A percentile compares a stretch with the other conserved stretches of the same genome.
Conservation (phyloP, 2,329 filamentous ascomycete species). For the Calonectria ilicicola region DNA sequence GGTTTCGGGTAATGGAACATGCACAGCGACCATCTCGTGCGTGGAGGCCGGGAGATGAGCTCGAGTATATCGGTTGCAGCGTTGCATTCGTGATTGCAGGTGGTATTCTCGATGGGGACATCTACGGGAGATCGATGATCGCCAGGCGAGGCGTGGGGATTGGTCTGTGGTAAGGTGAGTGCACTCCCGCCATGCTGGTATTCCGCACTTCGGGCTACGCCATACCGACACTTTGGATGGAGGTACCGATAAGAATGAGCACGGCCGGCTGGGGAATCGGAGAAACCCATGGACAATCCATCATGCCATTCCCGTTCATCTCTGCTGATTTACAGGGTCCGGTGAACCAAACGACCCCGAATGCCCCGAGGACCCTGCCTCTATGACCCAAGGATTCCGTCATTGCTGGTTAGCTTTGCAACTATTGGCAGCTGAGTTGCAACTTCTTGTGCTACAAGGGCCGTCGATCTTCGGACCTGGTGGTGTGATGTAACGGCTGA, state of each 20-base stretch:
- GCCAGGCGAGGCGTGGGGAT: background rate
- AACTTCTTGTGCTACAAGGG: no score
- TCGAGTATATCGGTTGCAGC: background rate
- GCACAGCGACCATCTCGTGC: background rate
- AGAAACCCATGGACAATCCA: background rate
- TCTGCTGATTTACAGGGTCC: background rate
- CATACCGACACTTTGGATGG: conserved; percentile 1
- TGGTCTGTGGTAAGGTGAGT: background rate
- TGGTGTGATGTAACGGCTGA: background rate
- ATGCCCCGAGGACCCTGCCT: background rate
- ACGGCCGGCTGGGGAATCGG: background rate
- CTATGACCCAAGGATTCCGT: background rate
- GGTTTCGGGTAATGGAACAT: background rate
- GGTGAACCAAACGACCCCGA: background rate
- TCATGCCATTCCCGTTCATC: background rate
- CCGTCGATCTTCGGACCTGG: background rate
- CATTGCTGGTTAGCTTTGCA: background rate
- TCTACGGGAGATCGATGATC: background rate
- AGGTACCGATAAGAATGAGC: background rate
- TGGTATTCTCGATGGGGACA: background rate
- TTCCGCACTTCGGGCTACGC: background rate
- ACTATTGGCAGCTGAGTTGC: background rate
- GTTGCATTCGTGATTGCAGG: background rate
- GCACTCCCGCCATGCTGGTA: background rate
- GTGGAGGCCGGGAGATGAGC: background rate